A percentile compares a stretch with the other conserved stretches of the same genome.
Conservation (phyloP, 2,329 filamentous ascomycete species). For the Botrytis paeoniae region DNA sequence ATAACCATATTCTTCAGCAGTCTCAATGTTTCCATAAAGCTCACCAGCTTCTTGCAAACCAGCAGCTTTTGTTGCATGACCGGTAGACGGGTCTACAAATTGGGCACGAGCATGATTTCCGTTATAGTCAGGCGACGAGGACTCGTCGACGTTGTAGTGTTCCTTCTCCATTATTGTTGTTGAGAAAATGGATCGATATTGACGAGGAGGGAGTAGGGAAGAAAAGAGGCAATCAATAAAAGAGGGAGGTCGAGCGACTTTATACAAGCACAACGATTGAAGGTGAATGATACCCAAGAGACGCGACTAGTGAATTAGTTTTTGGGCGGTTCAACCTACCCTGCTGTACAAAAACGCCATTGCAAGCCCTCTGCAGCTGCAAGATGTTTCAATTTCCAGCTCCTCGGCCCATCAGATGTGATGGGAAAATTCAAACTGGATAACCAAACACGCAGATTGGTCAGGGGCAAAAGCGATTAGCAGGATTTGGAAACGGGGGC, state of each 20-base stretch:
- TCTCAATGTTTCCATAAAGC: conserved; percentile 50
- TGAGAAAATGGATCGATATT: background rate
- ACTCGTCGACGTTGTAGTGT: conserved; percentile 27
- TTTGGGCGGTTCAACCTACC: background rate
- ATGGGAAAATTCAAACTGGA: background rate
- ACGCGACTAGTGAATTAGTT: conserved; percentile 13
- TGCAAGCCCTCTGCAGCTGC: conserved; percentile 9
- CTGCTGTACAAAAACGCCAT: conserved; percentile 12
- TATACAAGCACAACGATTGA: background rate
- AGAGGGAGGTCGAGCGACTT: background rate
- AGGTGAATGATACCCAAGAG: conserved; percentile 3
- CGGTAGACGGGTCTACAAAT: conserved; percentile 29
- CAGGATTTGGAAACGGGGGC: background rate
- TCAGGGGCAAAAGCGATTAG: background rate
- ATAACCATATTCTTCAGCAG: conserved; percentile 51
- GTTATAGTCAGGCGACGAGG: conserved; percentile 24
- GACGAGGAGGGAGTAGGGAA: background rate
- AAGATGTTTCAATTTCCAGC: conserved; percentile 16
- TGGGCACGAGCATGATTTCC: conserved; percentile 22
- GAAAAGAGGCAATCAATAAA: background rate
- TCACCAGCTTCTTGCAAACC: conserved; percentile 48
- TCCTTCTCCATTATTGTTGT: conserved; percentile 33
- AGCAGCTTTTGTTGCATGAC: conserved; percentile 34
- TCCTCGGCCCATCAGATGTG: conserved; percentile 16
- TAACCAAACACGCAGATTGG: background rate